These are phyloP conservation scores for Phytophthora litchii DNA, from an alignment of 352 stramenopile genomes.

Conservation along the genomic window DNA sequence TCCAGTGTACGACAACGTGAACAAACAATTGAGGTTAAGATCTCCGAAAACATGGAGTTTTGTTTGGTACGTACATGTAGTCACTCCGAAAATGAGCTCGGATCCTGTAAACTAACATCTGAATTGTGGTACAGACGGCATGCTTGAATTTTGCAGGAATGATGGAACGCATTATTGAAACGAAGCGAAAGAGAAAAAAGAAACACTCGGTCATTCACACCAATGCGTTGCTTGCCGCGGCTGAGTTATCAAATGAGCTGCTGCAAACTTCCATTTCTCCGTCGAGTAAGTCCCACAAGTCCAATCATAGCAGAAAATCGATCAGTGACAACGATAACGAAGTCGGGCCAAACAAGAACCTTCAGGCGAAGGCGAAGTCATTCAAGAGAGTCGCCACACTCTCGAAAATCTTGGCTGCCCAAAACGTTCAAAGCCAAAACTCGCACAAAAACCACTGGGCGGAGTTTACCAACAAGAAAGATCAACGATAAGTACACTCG, in stretches of 20 bases:
- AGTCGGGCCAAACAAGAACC: not conserved
- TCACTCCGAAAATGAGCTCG: not conserved
- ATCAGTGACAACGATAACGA: not conserved
- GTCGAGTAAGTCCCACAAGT: conserved; percentile 1
- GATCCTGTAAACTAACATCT: conserved; percentile 4
- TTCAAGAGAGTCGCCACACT: conserved; percentile 23
- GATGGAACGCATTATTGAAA: conserved; percentile 20
- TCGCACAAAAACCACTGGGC: conserved; percentile 5
- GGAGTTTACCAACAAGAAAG: conserved; percentile 11
- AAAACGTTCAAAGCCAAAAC: conserved; percentile 8
- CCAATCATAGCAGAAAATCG: not conserved
- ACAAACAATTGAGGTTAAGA: conserved; percentile 33
- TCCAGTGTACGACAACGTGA: conserved; percentile 15
- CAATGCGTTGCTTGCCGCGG: conserved; percentile 20
- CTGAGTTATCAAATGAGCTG: conserved; percentile 13
- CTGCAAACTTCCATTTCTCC: not conserved
- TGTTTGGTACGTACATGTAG: conserved; percentile 30
- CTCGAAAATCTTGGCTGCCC: conserved; percentile 22
- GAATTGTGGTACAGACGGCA: conserved; percentile 14
- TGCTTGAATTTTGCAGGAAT: conserved; percentile 25
- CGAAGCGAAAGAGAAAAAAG: conserved; percentile 1
- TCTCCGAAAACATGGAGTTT: conserved; percentile 48
- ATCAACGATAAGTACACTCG: not conserved
- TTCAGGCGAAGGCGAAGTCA: conserved; percentile 2
- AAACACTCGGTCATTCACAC: conserved; percentile 7